A percentile compares a stretch with the other conserved stretches of the same genome.
Conservation (phyloP, 208 protist genomes). For the Leishmania amazonensis region DNA sequence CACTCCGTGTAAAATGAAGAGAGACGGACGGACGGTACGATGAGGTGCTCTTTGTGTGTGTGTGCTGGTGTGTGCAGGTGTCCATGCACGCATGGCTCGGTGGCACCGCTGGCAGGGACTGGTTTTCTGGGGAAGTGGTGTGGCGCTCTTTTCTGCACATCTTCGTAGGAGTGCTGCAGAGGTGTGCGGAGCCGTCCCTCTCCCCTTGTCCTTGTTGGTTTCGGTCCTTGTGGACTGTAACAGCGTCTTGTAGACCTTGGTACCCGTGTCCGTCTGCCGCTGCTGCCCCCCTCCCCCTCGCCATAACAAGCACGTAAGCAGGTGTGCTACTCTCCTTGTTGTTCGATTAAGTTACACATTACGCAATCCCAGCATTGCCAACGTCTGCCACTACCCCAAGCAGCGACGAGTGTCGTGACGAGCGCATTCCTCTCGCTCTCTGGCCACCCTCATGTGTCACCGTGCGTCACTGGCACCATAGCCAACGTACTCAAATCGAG, state of each 20-base stretch:
- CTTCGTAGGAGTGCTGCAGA: background rate
- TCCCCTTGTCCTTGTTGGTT: background rate
- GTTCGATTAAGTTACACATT: constrained; percentile 16
- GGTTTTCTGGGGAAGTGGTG: background rate
- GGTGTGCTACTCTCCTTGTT: constrained; percentile 3
- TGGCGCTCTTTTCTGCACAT: background rate
- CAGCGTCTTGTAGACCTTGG: background rate
- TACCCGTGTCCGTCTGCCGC: background rate
- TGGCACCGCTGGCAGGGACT: background rate
- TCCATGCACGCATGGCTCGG: background rate
- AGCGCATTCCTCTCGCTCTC: background rate
- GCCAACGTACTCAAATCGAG: too few species aligned
- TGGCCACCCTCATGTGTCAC: background rate
- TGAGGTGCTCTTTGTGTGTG: background rate
- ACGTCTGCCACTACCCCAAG: background rate
- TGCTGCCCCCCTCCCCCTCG: background rate
- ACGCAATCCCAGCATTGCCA: background rate
- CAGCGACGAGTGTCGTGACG: background rate
- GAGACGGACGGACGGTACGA: background rate
- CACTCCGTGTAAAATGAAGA: background rate
- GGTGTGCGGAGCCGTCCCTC: background rate
- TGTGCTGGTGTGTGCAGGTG: background rate
- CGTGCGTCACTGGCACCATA: background rate
- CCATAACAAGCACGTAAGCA: background rate
- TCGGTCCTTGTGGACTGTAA: background rate